phyloP scores from a whole-genome alignment of 352 stramenopile genomes.

The Pythium apleroticum region DNA sequence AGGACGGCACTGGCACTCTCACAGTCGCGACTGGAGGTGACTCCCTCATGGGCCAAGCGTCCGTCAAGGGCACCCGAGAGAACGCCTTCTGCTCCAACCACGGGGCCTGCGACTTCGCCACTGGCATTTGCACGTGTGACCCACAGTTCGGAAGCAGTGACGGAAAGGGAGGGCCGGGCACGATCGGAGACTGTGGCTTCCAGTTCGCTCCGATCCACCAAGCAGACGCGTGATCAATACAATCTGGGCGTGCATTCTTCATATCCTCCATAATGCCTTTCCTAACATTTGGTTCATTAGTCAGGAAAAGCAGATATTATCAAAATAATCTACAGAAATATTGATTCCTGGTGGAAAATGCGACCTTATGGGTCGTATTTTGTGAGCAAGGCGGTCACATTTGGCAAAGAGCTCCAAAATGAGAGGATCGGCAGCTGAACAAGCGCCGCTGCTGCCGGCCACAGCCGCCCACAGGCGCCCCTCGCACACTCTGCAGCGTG shows the following conservation, averaged over 20 bases:
- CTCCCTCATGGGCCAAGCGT: conserved; percentile 34
- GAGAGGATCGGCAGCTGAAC: not conserved
- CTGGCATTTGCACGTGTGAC: conserved; percentile 60
- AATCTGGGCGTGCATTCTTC: too few relatives aligned
- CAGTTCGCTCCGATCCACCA: conserved; percentile 25
- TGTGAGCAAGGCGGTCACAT: not conserved
- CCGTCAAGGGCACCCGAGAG: conserved; percentile 68
- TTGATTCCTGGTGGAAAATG: not conserved
- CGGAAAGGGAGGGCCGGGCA: conserved; percentile 58
- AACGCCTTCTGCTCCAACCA: conserved; percentile 78
- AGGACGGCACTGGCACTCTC: conserved; percentile 52
- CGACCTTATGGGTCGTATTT: conserved; percentile 2
- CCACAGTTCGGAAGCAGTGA: conserved; percentile 69
- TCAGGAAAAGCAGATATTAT: not conserved
- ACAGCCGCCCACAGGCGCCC: not conserved
- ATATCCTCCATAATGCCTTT: too few relatives aligned
- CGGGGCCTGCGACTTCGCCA: conserved; percentile 63
- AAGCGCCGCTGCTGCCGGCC: conserved; percentile 16
- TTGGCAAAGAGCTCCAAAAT: conserved; percentile 6
- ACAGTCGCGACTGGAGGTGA: conserved; percentile 39
- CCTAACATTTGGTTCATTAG: not conserved
- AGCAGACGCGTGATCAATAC: not conserved
- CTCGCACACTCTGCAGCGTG: conserved; percentile 12
- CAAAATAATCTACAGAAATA: not conserved
- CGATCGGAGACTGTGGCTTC: conserved; percentile 76